phyloP scores from a whole-genome alignment of 805 yeast species.

The Metschnikowia henanensis region DNA sequence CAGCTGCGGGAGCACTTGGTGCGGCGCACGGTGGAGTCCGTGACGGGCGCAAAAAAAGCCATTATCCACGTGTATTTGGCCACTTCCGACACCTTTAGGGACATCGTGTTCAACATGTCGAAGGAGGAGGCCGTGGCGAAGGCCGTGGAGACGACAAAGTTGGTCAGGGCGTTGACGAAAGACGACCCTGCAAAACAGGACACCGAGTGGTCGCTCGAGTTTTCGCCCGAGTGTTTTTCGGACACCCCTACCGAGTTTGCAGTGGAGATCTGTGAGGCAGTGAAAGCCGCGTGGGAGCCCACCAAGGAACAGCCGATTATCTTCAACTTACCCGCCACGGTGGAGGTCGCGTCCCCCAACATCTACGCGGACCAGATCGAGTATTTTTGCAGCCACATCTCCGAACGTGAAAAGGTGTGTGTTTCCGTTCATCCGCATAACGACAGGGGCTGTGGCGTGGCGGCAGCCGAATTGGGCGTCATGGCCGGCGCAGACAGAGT shows the following conservation, averaged over 20 bases:
- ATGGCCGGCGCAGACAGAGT: conserved; percentile 87
- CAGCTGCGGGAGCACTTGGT: conserved; percentile 77
- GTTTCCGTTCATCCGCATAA: conserved; percentile 76
- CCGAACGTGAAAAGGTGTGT: conserved; percentile 69
- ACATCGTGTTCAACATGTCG: conserved; percentile 73
- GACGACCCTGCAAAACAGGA: conserved; percentile 66
- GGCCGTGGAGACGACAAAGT: conserved; percentile 69
- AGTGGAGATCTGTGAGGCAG: conserved; percentile 77
- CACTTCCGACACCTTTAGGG: conserved; percentile 72
- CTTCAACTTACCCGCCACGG: conserved; percentile 80
- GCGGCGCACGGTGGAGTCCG: conserved; percentile 71
- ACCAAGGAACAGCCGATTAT: conserved; percentile 71
- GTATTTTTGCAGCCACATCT: conserved; percentile 64
- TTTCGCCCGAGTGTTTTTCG: conserved; percentile 77
- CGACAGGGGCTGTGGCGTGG: conserved; percentile 83
- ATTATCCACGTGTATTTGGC: conserved; percentile 74
- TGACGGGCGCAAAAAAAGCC: conserved; percentile 72
- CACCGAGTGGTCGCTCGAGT: conserved; percentile 71
- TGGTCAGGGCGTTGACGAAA: conserved; percentile 68
- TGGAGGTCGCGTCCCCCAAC: conserved; percentile 74
- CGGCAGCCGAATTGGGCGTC: conserved; percentile 74
- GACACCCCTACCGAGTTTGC: conserved; percentile 77
- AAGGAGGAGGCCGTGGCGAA: conserved; percentile 64
- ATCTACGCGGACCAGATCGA: conserved; percentile 81
- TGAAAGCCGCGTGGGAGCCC: conserved; percentile 77